A percentile compares a stretch with the other conserved stretches of the same genome.
Conservation (phyloP, 192 early-diverging fungal species). For the Coemansia sp. region DNA sequence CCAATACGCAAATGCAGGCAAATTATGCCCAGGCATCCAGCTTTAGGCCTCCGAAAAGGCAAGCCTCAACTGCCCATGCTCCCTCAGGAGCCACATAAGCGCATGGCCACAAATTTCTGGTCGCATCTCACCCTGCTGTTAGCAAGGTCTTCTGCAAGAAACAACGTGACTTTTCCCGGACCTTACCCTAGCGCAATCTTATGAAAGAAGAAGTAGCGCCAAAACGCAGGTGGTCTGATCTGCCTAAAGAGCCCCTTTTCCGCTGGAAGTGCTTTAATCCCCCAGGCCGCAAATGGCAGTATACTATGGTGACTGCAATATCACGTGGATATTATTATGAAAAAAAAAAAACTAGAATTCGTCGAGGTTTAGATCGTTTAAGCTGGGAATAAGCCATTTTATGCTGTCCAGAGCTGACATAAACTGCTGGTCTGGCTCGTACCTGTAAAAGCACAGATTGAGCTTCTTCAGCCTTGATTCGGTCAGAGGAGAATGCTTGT, state of each 20-base stretch:
- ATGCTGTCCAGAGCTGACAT: no score
- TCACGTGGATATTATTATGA: not conserved
- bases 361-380: no score
- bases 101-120: slow-evolving; percentile 1
- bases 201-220: not conserved
- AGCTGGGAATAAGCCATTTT: no score
- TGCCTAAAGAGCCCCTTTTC: not conserved
- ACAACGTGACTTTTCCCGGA: slow-evolving; percentile 7
- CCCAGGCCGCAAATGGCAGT: not conserved
- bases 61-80: slow-evolving; percentile 5
- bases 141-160: slow-evolving; percentile 3
- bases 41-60: not conserved
- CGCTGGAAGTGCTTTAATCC: not conserved
- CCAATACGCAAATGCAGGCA: not conserved
- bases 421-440: no score
- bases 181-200: slow-evolving; percentile 5
- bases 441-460: no score
- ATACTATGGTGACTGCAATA: not conserved
- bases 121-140: slow-evolving; percentile 5
- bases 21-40: slow-evolving; percentile 9
- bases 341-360: no score
- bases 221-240: slow-evolving; percentile 9
- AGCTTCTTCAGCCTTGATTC: no score
- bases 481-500: no score
- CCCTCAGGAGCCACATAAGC: not conserved